phyloP scores from a whole-genome alignment of 2,329 filamentous ascomycete genomes.

The Aspergillus sp. region DNA sequence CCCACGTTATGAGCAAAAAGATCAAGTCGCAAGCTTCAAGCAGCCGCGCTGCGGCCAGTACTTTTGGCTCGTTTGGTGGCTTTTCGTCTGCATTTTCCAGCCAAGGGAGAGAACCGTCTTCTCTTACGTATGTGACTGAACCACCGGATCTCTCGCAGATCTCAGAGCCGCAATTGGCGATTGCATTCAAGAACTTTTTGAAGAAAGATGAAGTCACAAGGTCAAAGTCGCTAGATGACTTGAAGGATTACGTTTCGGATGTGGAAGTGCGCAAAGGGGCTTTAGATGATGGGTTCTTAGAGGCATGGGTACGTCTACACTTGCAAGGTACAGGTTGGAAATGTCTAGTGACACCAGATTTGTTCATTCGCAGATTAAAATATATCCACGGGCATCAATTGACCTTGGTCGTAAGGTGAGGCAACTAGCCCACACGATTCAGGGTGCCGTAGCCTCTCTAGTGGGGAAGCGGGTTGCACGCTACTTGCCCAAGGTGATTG shows the following conservation, averaged over 20 bases:
- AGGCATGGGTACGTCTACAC: constrained; percentile 66
- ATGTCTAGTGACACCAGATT: constrained; percentile 5
- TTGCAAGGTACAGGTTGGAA: constrained; percentile 2
- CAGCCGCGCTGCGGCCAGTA: constrained; percentile 48
- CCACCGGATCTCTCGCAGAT: constrained; percentile 72
- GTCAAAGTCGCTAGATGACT: constrained; percentile 78
- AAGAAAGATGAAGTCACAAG: constrained; percentile 95
- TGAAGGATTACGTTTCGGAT: constrained; percentile 58
- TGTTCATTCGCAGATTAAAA: constrained; percentile 55
- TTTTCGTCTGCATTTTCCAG: constrained; percentile 29
- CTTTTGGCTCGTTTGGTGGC: constrained; percentile 40
- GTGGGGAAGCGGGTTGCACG: constrained; percentile 75
- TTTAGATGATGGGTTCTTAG: constrained; percentile 72
- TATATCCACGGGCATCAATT: constrained; percentile 84
- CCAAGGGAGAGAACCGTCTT: constrained; percentile 45
- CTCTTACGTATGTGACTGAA: constrained; percentile 78
- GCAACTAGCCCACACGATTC: constrained; percentile 71
- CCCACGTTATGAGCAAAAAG: constrained; percentile 51
- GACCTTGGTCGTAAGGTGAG: constrained; percentile 82
- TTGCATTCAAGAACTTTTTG: constrained; percentile 83
- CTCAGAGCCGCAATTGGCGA: constrained; percentile 70
- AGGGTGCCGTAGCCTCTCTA: constrained; percentile 52
- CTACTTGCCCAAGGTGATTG: constrained; percentile 67
- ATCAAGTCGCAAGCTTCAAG: constrained; percentile 58
- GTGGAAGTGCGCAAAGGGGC: constrained; percentile 48